Conservation (phyloP, 805 yeast genomes). For the Dipodascus albidus region DNA sequence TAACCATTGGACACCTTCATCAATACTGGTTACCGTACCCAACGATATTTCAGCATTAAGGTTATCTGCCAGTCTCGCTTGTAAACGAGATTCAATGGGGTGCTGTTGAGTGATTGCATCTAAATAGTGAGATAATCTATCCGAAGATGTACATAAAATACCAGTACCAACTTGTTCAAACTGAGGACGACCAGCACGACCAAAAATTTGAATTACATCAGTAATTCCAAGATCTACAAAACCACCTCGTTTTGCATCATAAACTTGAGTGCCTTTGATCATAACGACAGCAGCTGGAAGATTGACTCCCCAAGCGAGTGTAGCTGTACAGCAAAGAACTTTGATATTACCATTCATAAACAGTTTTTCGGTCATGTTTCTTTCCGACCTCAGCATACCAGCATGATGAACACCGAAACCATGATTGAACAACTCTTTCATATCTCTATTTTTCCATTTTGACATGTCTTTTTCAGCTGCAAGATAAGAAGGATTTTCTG, state of each 20-base stretch:
- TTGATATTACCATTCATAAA: slow-evolving; percentile 76
- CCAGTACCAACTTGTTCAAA: slow-evolving; percentile 90
- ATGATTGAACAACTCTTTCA: slow-evolving; percentile 61
- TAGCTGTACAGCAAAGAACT: slow-evolving; percentile 91
- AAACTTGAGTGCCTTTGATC: slow-evolving; percentile 92
- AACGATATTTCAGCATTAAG: slow-evolving; percentile 92
- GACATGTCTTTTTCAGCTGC: slow-evolving; percentile 52
- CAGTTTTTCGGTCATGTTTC: slow-evolving; percentile 82
- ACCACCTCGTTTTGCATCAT: slow-evolving; percentile 92
- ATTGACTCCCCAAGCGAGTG: slow-evolving; percentile 99
- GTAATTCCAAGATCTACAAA: slow-evolving; percentile 87
- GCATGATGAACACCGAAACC: slow-evolving; percentile 98
- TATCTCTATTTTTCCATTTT: slow-evolving; percentile 59
- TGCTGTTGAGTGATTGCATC: slow-evolving; percentile 85
- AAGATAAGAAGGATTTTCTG: slow-evolving; percentile 24
- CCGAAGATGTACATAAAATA: slow-evolving; percentile 73
- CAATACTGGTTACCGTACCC: slow-evolving; percentile 90
- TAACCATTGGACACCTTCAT: slow-evolving; percentile 94
- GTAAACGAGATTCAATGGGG: slow-evolving; percentile 82
- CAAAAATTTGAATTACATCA: slow-evolving; percentile 95
- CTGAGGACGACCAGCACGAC: slow-evolving; percentile 99
- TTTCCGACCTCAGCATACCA: slow-evolving; percentile 85
- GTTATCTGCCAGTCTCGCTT: slow-evolving; percentile 75
- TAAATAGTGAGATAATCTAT: slow-evolving; percentile 77
- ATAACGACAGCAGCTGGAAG: slow-evolving; percentile 97